Percentiles rank a stretch among this genome's conserved stretches.
These are phyloP conservation scores for Botrytis fabae DNA, from an alignment of 2,329 filamentous ascomycete species.

Conservation along the genomic window DNA sequence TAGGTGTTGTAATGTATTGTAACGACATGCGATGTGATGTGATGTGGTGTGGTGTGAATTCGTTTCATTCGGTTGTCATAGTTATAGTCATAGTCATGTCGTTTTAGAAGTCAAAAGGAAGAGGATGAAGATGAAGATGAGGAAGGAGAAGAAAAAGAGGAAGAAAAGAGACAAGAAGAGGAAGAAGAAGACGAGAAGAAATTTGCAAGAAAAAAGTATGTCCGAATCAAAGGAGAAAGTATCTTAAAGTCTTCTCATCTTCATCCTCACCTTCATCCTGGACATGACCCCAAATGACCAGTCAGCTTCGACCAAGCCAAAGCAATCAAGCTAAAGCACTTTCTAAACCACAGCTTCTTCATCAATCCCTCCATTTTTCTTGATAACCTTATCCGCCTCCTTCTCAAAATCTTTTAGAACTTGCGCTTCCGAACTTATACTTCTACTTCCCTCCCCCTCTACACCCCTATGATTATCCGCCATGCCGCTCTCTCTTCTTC, in stretches of 20 bases:
- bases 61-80: no score
- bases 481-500: constrained; percentile 13
- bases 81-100: no score
- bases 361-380: neutral
- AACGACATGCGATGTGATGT: no score
- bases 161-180: neutral
- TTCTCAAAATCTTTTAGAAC: neutral
- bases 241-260: neutral
- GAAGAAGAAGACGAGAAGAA: neutral
- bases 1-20: no score
- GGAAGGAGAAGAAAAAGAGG: no score
- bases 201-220: neutral
- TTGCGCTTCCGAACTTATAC: neutral
- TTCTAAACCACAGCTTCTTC: neutral
- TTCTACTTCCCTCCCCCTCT: neutral
- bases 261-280: neutral
- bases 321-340: neutral
- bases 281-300: neutral
- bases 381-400: neutral
- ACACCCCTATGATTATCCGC: constrained; percentile 19
- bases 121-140: no score
- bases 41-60: no score
- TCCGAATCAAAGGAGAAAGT: neutral
- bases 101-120: no score
- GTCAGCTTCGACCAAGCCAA: neutral